These are phyloP conservation scores for Colletotrichum noveboracense DNA, from an alignment of 2,329 filamentous ascomycete genomes.

Conservation along the genomic window DNA sequence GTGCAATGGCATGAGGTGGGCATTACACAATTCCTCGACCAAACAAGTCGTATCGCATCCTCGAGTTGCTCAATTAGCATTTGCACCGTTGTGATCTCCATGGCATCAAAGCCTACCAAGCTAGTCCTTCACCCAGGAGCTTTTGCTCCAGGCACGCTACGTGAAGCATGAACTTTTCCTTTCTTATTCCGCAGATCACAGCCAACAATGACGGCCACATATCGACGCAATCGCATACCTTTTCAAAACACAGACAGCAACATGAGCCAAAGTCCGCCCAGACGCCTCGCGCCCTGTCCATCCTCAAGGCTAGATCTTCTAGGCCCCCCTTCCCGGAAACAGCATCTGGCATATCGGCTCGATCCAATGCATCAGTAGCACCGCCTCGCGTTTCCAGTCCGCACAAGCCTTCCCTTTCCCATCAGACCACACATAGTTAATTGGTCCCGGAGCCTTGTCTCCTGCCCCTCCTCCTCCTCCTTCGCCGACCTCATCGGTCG, in stretches of 20 bases:
- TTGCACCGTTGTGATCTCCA: neutral
- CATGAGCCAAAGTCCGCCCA: neutral
- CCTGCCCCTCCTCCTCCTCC: neutral
- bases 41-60: neutral
- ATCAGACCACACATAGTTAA: neutral
- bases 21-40: neutral
- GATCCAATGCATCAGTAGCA: neutral
- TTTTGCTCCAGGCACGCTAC: neutral
- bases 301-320: neutral
- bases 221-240: neutral
- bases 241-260: neutral
- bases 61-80: neutral
- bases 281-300: neutral
- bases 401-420: neutral
- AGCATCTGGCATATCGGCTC: neutral
- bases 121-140: neutral
- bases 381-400: neutral
- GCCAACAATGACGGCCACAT: neutral
- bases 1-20: accelerated
- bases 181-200: slow-evolving; percentile 3
- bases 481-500: neutral
- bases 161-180: neutral
- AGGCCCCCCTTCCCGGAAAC: neutral
- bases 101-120: accelerated
- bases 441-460: neutral